A percentile compares a stretch with the other conserved stretches of the same genome.
These are phyloP conservation scores for Colletotrichum camelliae DNA, from an alignment of 2,329 filamentous ascomycete species.

Conservation along the genomic window DNA sequence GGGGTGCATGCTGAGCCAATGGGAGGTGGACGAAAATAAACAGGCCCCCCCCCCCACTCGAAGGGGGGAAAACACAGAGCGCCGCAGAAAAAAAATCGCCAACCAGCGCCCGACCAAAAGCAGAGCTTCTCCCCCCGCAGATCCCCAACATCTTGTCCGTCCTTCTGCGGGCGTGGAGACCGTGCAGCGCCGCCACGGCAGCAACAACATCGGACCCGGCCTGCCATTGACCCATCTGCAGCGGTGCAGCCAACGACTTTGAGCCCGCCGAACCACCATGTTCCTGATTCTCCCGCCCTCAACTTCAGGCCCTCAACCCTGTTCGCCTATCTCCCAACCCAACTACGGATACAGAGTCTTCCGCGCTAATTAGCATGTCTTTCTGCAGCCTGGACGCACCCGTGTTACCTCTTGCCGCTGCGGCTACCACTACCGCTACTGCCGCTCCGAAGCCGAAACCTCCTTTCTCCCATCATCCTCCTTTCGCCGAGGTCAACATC, in stretches of 20 bases:
- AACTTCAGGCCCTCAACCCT: background rate
- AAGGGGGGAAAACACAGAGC: background rate
- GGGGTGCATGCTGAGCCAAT: slow-evolving; percentile 6
- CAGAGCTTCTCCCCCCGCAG: slow-evolving; percentile 35
- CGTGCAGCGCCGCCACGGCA: background rate
- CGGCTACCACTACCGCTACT: background rate
- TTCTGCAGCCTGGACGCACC: background rate
- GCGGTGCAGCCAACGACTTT: background rate
- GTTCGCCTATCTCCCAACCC: background rate
- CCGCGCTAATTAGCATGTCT: background rate
- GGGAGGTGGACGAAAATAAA: background rate
- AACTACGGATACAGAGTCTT: background rate
- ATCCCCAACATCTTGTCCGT: slow-evolving; percentile 51
- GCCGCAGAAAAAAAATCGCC: slow-evolving; percentile 13
- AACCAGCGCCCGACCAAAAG: slow-evolving; percentile 17
- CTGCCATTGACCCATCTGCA: background rate
- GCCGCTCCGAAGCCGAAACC: background rate
- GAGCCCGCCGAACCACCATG: background rate
- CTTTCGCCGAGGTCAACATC: background rate
- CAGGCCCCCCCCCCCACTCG: slow-evolving; percentile 6
- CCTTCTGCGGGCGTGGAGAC: slow-evolving; percentile 1
- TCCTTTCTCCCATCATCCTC: background rate
- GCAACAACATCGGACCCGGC: background rate
- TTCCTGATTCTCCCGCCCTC: background rate
- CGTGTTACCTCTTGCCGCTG: background rate